These are phyloP conservation scores for Cyberlindnera meyerae DNA, from an alignment of 805 yeast genomes.

Conservation along the genomic window DNA sequence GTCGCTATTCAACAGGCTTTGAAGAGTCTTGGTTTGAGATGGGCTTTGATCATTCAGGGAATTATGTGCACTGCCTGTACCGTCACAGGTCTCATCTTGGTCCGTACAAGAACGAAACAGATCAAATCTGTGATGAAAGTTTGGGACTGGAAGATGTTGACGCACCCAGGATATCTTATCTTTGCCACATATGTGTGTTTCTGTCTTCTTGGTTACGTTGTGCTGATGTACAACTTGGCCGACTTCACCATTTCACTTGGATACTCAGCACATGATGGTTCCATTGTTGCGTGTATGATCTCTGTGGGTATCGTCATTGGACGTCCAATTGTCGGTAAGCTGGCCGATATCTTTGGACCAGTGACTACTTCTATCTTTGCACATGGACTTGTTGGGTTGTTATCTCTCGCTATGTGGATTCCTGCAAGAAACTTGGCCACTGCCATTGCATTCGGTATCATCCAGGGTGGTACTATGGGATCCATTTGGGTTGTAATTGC, in stretches of 20 bases:
- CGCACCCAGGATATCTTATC: constrained; percentile 39
- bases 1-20: constrained; percentile 33
- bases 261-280: constrained; percentile 47
- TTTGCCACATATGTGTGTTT: constrained; percentile 38
- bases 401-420: constrained; percentile 48
- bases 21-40: constrained; percentile 24
- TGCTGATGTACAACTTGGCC: constrained; percentile 52
- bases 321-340: constrained; percentile 49
- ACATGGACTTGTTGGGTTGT: constrained; percentile 35
- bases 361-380: constrained; percentile 41
- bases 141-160: constrained; percentile 38
- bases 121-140: constrained; percentile 33
- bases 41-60: constrained; percentile 34
- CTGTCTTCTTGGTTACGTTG: constrained; percentile 57
- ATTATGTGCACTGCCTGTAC: constrained; percentile 33
- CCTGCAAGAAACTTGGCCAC: constrained; percentile 56
- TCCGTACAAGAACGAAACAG: constrained; percentile 35
- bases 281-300: constrained; percentile 55
- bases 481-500: constrained; percentile 53
- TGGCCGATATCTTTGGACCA: constrained; percentile 50
- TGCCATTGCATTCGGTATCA: constrained; percentile 44
- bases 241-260: constrained; percentile 60
- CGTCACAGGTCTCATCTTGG: constrained; percentile 29
- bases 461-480: constrained; percentile 59
- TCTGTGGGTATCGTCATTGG: constrained; percentile 53